Evolutionary conservation across 768 basidiomycete genomes (phyloP).

Genomic region (Lentinula lateritia): DNA sequence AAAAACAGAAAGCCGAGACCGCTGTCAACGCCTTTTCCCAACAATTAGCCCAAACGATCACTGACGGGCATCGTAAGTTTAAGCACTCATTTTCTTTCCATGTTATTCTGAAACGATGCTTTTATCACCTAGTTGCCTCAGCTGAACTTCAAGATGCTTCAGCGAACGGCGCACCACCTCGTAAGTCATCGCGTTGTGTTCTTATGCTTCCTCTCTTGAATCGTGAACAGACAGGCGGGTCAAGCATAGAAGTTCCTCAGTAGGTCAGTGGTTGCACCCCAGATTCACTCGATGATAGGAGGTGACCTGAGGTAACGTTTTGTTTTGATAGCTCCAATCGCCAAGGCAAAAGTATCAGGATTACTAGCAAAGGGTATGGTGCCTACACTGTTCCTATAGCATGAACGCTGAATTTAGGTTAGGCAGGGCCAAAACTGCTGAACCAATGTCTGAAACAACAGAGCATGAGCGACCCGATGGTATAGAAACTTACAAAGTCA

Average conservation of each 20-base stretch:
- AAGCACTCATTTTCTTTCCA: neutral
- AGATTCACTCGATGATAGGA: neutral
- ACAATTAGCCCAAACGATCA: neutral
- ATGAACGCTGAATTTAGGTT: neutral
- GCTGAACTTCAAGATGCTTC: neutral
- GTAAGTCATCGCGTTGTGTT: neutral
- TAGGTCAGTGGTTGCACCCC: neutral
- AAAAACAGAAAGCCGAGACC: neutral
- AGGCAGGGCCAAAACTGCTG: neutral
- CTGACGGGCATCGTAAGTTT: neutral
- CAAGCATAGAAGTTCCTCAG: neutral
- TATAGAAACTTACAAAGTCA: constrained; percentile 6
- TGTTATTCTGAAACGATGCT: neutral
- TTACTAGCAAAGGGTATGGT: neutral
- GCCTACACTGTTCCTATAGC: neutral
- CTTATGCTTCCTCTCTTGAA: neutral
- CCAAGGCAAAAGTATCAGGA: neutral
- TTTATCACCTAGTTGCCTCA: neutral
- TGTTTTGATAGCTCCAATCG: neutral
- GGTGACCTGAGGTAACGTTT: neutral
- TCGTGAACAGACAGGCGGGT: neutral
- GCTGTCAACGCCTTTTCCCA: neutral
- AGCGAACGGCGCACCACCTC: neutral
- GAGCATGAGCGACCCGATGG: neutral
- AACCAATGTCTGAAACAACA: neutral